These are phyloP conservation scores for Bjerkandera adusta DNA, from an alignment of 1,284 basidiomycete genomes.

Conservation along the genomic window DNA sequence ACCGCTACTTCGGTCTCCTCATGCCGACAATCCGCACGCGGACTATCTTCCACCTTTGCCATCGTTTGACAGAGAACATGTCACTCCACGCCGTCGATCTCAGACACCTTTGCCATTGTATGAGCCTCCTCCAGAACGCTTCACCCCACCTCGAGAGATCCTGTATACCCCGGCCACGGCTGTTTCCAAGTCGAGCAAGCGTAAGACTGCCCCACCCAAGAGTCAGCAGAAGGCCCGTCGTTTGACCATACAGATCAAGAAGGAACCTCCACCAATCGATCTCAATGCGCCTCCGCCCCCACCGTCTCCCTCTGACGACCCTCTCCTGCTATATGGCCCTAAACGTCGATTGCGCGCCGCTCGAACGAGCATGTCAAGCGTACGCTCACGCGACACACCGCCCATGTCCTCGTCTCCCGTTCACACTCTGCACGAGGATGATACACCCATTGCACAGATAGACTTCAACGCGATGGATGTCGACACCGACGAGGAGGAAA, in stretches of 20 bases:
- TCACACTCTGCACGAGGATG: not conserved
- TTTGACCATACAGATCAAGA: slow-evolving; percentile 45
- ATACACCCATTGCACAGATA: slow-evolving; percentile 18
- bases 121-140: slow-evolving; percentile 62
- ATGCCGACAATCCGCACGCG: slow-evolving; percentile 47
- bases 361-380: slow-evolving; percentile 2
- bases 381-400: slow-evolving; percentile 20
- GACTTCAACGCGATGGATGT: slow-evolving; percentile 19
- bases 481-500: slow-evolving; percentile 17
- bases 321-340: slow-evolving; percentile 55
- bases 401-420: slow-evolving; percentile 25
- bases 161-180: slow-evolving; percentile 41
- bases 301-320: slow-evolving; percentile 71
- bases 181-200: slow-evolving; percentile 36
- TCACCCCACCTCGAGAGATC: slow-evolving; percentile 66
- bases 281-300: slow-evolving; percentile 57
- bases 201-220: slow-evolving; percentile 28
- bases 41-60: slow-evolving; percentile 44
- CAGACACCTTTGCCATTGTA: slow-evolving; percentile 53
- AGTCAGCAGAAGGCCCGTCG: slow-evolving; percentile 23
- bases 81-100: slow-evolving; percentile 28
- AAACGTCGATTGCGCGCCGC: slow-evolving; percentile 5
- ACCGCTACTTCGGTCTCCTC: slow-evolving; percentile 39
- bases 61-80: slow-evolving; percentile 19
- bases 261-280: slow-evolving; percentile 63